These are phyloP conservation scores for Emmonsia crescens DNA, from an alignment of 2,329 filamentous ascomycete genomes.

Conservation along the genomic window DNA sequence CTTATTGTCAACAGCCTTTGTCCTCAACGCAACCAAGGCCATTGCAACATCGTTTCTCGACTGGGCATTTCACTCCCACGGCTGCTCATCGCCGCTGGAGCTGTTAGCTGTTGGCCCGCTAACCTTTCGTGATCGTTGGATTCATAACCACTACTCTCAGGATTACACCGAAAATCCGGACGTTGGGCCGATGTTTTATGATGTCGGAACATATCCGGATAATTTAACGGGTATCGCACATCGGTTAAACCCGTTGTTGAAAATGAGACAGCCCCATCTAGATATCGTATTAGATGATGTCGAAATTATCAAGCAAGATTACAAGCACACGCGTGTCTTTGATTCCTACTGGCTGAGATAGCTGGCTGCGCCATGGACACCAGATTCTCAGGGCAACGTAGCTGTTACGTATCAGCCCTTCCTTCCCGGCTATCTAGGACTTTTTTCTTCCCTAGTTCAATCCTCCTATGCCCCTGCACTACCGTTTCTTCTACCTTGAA, in stretches of 20 bases:
- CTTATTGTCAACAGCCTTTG: neutral
- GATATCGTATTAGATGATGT: neutral
- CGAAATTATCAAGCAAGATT: neutral
- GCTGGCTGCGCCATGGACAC: too few species aligned
- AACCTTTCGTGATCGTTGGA: neutral
- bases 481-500: too few species aligned
- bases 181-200: neutral
- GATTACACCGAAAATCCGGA: neutral
- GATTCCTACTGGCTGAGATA: slow-evolving; percentile 3
- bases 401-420: neutral
- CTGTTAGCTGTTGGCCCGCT: slow-evolving; percentile 1
- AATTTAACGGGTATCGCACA: neutral
- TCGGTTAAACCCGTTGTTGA: neutral
- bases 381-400: too few species aligned
- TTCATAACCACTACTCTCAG: neutral
- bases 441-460: neutral
- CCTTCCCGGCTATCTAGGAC: neutral
- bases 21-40: neutral
- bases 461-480: neutral
- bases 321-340: slow-evolving; percentile 3
- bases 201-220: neutral
- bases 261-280: neutral
- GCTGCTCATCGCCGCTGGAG: neutral
- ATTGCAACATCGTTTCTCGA: slow-evolving; percentile 1
- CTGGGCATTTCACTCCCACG: neutral